These are phyloP conservation scores for Biancaea sappan DNA, from an alignment of 306 rosid species.

Conservation along the genomic window DNA sequence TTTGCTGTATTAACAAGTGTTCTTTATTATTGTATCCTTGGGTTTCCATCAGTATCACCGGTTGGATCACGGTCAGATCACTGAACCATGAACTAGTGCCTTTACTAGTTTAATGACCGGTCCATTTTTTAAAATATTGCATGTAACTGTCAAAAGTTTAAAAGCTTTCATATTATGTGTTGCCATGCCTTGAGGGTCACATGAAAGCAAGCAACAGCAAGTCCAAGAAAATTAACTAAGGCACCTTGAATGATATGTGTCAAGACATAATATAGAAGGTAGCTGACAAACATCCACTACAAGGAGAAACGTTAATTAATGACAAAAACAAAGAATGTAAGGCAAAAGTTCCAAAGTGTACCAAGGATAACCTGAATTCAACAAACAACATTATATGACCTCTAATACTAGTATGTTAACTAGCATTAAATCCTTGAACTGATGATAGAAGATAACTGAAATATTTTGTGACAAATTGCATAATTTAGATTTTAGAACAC, in stretches of 20 bases:
- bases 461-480: background rate
- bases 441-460: slow-evolving; percentile 2
- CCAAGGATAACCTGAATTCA: background rate
- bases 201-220: slow-evolving; percentile 62
- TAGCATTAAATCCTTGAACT: background rate
- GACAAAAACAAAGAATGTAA: slow-evolving; percentile 32
- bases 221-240: slow-evolving; percentile 53
- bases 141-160: too few relatives aligned
- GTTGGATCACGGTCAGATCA: too few relatives aligned
- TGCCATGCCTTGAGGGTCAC: slow-evolving; percentile 79
- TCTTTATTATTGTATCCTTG: too few relatives aligned
- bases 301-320: slow-evolving; percentile 38
- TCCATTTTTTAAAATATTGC: too few relatives aligned
- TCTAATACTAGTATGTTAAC: slow-evolving; percentile 1
- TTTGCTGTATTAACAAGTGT: too few relatives aligned
- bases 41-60: too few relatives aligned
- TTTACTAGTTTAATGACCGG: too few relatives aligned
- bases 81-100: too few relatives aligned
- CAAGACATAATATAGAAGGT: slow-evolving; percentile 79
- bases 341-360: slow-evolving; percentile 18
- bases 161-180: too few relatives aligned
- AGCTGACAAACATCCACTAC: slow-evolving; percentile 57
- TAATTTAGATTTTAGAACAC: background rate
- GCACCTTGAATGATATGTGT: slow-evolving; percentile 57
- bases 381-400: background rate